These are phyloP conservation scores for Tulasnella sp. DNA, from an alignment of 768 basidiomycete genomes.

Conservation along the genomic window DNA sequence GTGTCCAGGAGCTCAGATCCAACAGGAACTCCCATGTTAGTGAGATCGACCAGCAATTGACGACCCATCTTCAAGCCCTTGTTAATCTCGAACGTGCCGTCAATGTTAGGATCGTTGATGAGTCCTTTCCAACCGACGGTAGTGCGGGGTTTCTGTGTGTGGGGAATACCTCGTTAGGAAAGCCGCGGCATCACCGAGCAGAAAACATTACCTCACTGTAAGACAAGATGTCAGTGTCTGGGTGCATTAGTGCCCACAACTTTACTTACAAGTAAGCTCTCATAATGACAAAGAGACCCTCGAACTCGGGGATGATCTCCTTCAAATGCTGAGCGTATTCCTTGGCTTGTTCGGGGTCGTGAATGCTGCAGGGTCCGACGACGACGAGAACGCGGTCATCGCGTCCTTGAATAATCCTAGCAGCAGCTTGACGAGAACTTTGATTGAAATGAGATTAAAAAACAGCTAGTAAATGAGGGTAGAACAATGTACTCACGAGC, in stretches of 20 bases:
- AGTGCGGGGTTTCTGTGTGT: slow-evolving; percentile 5
- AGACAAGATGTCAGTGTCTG: not conserved
- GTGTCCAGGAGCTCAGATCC: slow-evolving; percentile 90
- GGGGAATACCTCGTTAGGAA: not conserved
- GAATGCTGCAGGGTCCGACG: slow-evolving; percentile 93
- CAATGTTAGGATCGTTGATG: slow-evolving; percentile 79
- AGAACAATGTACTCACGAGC: not conserved
- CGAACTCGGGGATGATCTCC: slow-evolving; percentile 46
- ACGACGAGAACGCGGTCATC: slow-evolving; percentile 83
- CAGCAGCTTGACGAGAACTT: slow-evolving; percentile 63
- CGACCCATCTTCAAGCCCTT: slow-evolving; percentile 85
- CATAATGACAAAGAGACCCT: slow-evolving; percentile 82
- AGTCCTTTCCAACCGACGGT: slow-evolving; percentile 49
- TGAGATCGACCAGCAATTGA: slow-evolving; percentile 83
- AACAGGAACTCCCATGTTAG: slow-evolving; percentile 79
- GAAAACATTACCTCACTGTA: not conserved
- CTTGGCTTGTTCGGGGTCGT: slow-evolving; percentile 74
- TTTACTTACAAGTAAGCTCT: slow-evolving; percentile 83
- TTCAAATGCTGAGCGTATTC: slow-evolving; percentile 67
- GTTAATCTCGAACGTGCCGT: slow-evolving; percentile 93
- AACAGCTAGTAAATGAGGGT: not conserved
- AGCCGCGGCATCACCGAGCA: not conserved
- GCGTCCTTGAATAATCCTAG: slow-evolving; percentile 67
- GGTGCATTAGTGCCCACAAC: not conserved
- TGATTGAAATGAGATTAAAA: slow-evolving; percentile 20